Evolutionary conservation across 495 filamentous ascomycete species (phyloP).

Genomic region (Hypomontagnella submonticulosa): DNA sequence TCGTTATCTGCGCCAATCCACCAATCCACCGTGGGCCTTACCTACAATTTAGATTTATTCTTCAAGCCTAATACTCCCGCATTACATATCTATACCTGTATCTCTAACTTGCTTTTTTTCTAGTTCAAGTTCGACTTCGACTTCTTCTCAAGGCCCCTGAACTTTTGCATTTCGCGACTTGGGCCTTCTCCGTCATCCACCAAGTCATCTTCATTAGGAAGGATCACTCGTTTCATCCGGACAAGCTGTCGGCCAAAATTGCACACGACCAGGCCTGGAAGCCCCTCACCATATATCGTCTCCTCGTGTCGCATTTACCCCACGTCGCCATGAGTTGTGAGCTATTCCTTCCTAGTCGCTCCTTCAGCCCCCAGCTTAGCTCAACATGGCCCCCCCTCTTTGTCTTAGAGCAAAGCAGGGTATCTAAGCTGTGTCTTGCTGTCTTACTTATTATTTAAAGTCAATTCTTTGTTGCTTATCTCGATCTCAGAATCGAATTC

Average conservation of each 20-base stretch:
- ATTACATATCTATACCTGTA: neutral
- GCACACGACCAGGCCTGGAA: constrained; percentile 15
- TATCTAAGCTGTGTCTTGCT: neutral
- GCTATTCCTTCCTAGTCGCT: constrained; percentile 29
- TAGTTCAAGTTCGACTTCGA: neutral
- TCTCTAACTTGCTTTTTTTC: constrained; percentile 5
- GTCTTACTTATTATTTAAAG: constrained; percentile 18
- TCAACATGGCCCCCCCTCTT: constrained; percentile 13
- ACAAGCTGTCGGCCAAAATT: constrained; percentile 13
- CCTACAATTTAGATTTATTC: neutral
- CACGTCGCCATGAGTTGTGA: constrained; percentile 52
- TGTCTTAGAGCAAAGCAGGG: constrained; percentile 19
- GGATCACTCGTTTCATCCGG: constrained; percentile 8
- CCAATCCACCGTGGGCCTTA: neutral
- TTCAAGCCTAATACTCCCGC: constrained; percentile 28
- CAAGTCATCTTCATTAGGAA: constrained; percentile 2
- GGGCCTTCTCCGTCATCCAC: neutral
- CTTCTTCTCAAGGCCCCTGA: constrained; percentile 1
- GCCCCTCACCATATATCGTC: constrained; percentile 20
- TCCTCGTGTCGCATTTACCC: constrained; percentile 35
- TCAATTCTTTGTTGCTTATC: constrained; percentile 20
- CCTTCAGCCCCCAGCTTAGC: constrained; percentile 16
- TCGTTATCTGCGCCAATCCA: constrained; percentile 9
- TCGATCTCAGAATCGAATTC: constrained; percentile 22
- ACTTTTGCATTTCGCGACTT: neutral